Evolutionary conservation across 176 grass and related monocot species (phyloP), one percentile per base, ranked within the genome.

Genomic region (Guadua angustifolia): DNA sequence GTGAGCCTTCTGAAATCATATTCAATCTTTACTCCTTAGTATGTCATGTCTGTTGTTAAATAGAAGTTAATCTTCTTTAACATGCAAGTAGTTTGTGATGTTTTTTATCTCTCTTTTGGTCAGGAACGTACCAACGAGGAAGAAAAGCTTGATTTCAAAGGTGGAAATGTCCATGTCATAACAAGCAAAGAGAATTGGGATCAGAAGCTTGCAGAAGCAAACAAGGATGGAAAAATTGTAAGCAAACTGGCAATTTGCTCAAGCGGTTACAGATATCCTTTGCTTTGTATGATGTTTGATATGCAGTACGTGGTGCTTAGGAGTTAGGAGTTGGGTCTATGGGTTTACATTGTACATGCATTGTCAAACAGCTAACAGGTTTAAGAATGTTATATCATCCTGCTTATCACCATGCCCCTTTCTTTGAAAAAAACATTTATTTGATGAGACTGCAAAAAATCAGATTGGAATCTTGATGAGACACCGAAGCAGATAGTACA

Each of bases 101-200:
- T 58, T 11, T 46, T 71, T 11, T 15, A 1, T 16, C 62, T 79
- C 75, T 79, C 88, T 73, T 75, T 89, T 87, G 32, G 18, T 69
- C 75, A 97, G 92, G 71, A 65, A 66, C 62, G 51, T 71, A 51
- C 26, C 39, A 80, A 93, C 68, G 73, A 80, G 1, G 95, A 98
- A 55, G 91, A 94, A 13, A 90, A 85, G 73, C 81, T 88, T 84
- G 86, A 95, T 72, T 95, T 89, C 82, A 87, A 84, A 88, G 96
- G 89, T 68, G 96, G 91, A 66, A 95, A 98, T 89, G 96, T 94
- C 57, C 88, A 95, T 81, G 51, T 89, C 50, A 92, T 98, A 74
- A 89, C 85, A 52, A 99, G 58, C 86, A 95, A 95, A 90, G 96
- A 95, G 43, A 81, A 58, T 61, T 99, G 93, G 93, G 93, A 99